Conservation (phyloP, 192 early-diverging fungal species). For the Coemansia sp. region DNA sequence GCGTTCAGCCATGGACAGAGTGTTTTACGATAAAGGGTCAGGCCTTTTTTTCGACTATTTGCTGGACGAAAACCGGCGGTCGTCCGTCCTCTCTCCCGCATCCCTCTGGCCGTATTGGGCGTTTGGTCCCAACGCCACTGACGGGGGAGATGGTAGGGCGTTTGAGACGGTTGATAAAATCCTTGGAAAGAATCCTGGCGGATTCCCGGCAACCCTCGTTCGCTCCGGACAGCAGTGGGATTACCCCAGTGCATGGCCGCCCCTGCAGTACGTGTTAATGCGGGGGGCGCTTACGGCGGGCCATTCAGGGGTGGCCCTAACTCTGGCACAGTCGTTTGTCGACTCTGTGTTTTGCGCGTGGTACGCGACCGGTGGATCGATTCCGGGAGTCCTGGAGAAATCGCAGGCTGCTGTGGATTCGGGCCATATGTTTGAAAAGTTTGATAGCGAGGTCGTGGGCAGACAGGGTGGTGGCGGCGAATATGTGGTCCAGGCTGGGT, state of each 20-base stretch:
- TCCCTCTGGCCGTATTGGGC: conserved; percentile 66
- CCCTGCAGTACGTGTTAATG: conserved; percentile 57
- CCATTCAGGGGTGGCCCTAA: conserved; percentile 13
- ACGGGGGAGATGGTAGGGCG: too few species aligned
- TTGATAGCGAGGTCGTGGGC: conserved; percentile 53
- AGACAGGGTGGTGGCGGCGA: conserved; percentile 64
- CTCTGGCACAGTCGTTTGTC: conserved; percentile 55
- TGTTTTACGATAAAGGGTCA: conserved; percentile 55
- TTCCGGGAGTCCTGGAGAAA: conserved; percentile 51
- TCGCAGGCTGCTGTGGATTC: conserved; percentile 41
- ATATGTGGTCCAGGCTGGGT: conserved; percentile 67
- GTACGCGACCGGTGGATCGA: conserved; percentile 63
- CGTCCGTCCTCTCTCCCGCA: conserved; percentile 48
- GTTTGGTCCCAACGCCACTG: too few species aligned
- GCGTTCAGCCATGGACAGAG: conserved; percentile 46
- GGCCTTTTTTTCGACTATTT: conserved; percentile 60
- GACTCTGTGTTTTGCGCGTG: conserved; percentile 64
- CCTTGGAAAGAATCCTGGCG: conserved; percentile 55
- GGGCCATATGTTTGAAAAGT: conserved; percentile 79
- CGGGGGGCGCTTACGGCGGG: conserved; percentile 43
- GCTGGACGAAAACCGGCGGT: conserved; percentile 29
- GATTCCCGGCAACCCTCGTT: conserved; percentile 57
- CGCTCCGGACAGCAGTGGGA: conserved; percentile 72
- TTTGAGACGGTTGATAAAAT: conserved; percentile 39
- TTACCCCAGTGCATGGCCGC: conserved; percentile 69